Evolutionary conservation across 2,329 filamentous ascomycete species (phyloP), one percentile per base, ranked within the genome.

Genomic region (Coniochaeta sp.): DNA sequence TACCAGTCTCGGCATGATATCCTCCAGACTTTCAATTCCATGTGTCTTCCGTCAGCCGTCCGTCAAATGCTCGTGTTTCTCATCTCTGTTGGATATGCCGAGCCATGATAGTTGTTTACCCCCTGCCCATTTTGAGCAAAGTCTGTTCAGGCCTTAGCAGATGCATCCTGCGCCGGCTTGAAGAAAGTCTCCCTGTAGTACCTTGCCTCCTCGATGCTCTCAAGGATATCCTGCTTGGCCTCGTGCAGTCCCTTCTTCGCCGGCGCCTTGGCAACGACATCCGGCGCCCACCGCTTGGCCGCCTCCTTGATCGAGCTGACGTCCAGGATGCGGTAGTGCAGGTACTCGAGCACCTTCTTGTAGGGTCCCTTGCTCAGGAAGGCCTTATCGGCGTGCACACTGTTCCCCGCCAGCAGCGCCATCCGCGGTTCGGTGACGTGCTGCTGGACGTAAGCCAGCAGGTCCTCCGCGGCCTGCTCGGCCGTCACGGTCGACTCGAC

Each of bases 241-340:
- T 92, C 82, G 71, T 99, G 94, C 49, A 84, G 72, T 32, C 81
- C 82, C 64, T 79, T 80, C 75, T 97, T 97, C 56, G 64, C 68
- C 12, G 92, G 91, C 26, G 81, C 83, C 51, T 73, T 72, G 55
- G 87, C 63, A 8, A 88, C 66, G 7, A 80, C 75, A n/a, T 74
- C 66, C 1, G 77, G 76, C 40, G 83, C 85, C 92, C 94, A 99
- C 45, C 92, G 78, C 57, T 83, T 81, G n/a, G 85, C 87, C 20
- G 89, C 91, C 73, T 99, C 94, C 71, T 97, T 97, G 63, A 97
- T 81, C 46, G 84, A 81, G 68, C 91, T 96, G 51, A 97, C 90
- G 66, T 99, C 94, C 47, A 97, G 72, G 56, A 99, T 87, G 14
- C 94, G 82, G 70, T 99, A 91, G 69, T 95, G 88, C 58, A 99